Base-by-base conservation (phyloP, 257 asterid species). In the Solanum dulcamara region DNA sequence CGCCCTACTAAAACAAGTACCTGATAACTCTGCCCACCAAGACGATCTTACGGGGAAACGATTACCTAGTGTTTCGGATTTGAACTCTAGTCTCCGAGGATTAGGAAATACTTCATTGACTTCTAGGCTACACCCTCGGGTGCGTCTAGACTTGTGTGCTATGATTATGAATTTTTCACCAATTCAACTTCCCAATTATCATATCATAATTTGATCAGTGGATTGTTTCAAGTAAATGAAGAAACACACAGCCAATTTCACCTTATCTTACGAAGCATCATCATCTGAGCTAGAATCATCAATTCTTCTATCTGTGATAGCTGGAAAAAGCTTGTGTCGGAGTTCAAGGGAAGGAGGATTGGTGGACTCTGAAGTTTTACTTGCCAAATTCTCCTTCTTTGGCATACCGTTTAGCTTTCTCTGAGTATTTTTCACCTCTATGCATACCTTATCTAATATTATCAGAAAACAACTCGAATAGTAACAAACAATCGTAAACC, bases 371-470 rank as follows among this genome's bases (percentile, higher is more conserved):
- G 89, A 28, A 50, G 90, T 86, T 13, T 81, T 83, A 5, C 77
- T 84, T 17, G 80, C 85, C 3, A 81, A 32, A 57, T 66, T 91
- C 84, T 90, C 95, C 74, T 89, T 87, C 84, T 77, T 87, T 14
- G 81, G 82, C 4, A 83, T 57, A 85, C 44, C 53, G 28, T 66
- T 84, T 46, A 88, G 30, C 86, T 68, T 87, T 70, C 35, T 86
- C 15, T 96, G 93, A 14, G 68, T 81, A 74, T 79, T 90, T 88
- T 91, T 90, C 62, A 96, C 96, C 85, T 94, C 96, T 86, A 66
- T 90, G 85, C 99, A 94, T 57, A 93, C 98, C 88, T 90, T 93
- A 44, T 94, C 97, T 72, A 96, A 88, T 71, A 94, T 91, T 59
- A 93, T 51, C 42, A 96, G 89, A 82, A 96, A 94, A 90, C 93